Evolutionary conservation across 2,329 filamentous ascomycete genomes (phyloP).

Genomic region (Blastomyces parvus): DNA sequence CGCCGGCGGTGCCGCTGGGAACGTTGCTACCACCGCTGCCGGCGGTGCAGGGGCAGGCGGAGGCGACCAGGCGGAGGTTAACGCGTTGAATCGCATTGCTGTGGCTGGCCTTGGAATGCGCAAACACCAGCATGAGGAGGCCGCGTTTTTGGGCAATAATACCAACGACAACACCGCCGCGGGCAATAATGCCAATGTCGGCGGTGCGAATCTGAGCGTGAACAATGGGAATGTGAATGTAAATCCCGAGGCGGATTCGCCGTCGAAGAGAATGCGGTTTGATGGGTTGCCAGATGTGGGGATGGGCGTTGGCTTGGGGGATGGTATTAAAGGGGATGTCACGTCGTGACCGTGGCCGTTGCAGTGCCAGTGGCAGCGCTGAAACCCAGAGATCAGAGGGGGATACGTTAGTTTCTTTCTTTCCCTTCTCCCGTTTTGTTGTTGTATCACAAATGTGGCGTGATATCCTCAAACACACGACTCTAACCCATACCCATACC

Average conservation of each 20-base stretch:
- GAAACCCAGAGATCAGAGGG: no score
- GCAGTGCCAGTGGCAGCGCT: background rate
- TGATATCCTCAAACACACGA: no score
- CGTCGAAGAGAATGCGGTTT: conserved; percentile 4
- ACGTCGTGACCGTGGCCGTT: background rate
- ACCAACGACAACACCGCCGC: conserved; percentile 8
- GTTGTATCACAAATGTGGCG: no score
- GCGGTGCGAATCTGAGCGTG: no score
- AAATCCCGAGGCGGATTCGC: background rate
- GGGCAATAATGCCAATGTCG: background rate
- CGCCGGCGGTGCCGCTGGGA: conserved; percentile 12
- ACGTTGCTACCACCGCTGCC: background rate
- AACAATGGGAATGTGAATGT: background rate
- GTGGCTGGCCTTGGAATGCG: conserved; percentile 37
- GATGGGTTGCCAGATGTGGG: conserved; percentile 2
- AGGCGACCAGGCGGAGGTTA: conserved; percentile 24
- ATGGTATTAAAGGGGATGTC: background rate
- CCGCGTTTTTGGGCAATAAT: conserved; percentile 24
- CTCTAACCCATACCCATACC: no score
- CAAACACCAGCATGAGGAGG: conserved; percentile 34
- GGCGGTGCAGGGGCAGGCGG: conserved; percentile 12
- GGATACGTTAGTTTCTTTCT: background rate
- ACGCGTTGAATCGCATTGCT: conserved; percentile 36
- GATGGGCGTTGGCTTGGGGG: background rate
- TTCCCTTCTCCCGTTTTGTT: background rate